Base-by-base conservation (phyloP, 257 asterid genomes). In the Solanum tarapatanum region DNA sequence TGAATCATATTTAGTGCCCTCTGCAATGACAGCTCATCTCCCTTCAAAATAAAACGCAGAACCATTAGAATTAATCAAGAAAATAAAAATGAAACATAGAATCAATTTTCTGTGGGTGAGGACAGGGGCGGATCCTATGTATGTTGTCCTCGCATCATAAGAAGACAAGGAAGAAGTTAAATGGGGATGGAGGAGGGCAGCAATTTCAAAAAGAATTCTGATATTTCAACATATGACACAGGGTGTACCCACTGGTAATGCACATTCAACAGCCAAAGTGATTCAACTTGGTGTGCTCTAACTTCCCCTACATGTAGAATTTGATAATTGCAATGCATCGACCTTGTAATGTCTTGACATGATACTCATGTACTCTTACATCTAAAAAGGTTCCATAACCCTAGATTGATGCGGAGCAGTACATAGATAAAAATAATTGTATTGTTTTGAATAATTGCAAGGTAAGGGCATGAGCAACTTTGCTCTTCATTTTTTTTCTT, bases 1-100 rank as follows among this genome's bases (percentile, higher is more conserved):
- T 97, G 95, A 88, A 94, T 94, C 90, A 91, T 90, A 89, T 88
- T 89, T 90, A 95, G 86, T 72, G 98, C 98, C 94, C 93, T 96
- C 90, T 92, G 98, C 95, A 97, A 76, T 48, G 96, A 85, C 21
- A 87, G 92, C 88, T 97, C 99, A 91, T 92, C 93, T 83, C 97
- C 99, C 99, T 97, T 90, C 92, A 95, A 69, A 89, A 76, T 77
- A 86, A 72, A 89, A 87, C 11, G 16, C 43, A 58, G 28, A 48
- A 48, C 84, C 32, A 83, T 88, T 58, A 91, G 89, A 87, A 84
- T 82, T 87, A 30, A 4, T 48, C 62, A 30, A 74, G 82, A 55
- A 39, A 24, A 48, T 41, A 70, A 43, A 43, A 48, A 45, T 4
- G 10, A 33, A 48, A 17, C 32, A 12, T 2, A 48, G 11, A 51